Evolutionary conservation across 2,329 filamentous ascomycete species (phyloP).

Genomic region (Fusarium scirpi): DNA sequence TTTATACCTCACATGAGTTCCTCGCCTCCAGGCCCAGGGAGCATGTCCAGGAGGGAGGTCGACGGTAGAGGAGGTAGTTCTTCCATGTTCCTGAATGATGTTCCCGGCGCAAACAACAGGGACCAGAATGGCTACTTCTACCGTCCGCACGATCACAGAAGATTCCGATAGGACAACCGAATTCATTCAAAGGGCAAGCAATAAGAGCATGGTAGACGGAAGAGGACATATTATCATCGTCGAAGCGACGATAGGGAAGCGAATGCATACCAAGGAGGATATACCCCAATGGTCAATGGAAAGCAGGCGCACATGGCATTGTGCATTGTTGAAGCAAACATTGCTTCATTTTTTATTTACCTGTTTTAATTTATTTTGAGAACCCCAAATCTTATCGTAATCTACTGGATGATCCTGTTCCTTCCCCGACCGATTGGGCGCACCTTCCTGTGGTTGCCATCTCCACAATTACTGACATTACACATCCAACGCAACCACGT

Average conservation of each 20-base stretch:
- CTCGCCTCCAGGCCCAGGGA: not conserved
- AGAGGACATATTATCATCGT: not conserved
- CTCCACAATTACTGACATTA: constrained; percentile 4
- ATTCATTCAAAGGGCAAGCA: not conserved
- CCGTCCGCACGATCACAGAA: not conserved
- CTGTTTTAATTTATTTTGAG: not conserved
- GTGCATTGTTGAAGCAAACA: not conserved
- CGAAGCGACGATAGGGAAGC: not conserved
- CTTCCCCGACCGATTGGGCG: not conserved
- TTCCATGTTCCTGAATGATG: not conserved
- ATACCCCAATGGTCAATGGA: not conserved
- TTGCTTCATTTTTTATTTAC: not conserved
- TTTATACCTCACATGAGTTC: not conserved
- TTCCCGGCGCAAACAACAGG: not conserved
- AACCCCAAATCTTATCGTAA: not conserved
- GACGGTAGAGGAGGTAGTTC: not conserved
- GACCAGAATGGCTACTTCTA: not conserved
- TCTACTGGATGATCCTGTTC: not conserved
- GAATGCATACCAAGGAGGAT: not conserved
- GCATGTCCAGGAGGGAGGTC: not conserved
- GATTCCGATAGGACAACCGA: not conserved
- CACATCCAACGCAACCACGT: not conserved
- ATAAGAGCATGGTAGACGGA: not conserved
- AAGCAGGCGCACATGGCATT: not conserved
- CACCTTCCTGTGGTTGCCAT: not conserved